Percentiles rank a stretch among this genome's conserved stretches.
Evolutionary conservation across 768 basidiomycete genomes (phyloP).

Genomic region (Lanmaoa rubissima): DNA sequence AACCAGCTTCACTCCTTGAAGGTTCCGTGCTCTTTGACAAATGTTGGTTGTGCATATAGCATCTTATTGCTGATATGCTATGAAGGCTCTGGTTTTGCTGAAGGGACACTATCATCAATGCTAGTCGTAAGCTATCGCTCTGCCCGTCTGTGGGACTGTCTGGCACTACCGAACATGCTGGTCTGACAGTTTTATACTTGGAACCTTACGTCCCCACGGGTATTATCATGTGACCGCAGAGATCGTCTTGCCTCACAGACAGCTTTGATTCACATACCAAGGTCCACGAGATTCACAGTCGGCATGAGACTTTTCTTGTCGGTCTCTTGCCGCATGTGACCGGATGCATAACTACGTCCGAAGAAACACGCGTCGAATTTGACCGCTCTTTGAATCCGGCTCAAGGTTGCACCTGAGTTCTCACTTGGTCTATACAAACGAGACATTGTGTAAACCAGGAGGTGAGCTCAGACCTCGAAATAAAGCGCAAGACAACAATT

Average conservation of each 20-base stretch:
- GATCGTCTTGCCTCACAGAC: too few species aligned
- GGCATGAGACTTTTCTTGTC: slow-evolving; percentile 32
- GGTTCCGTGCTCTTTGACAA: background rate
- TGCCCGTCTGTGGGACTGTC: background rate
- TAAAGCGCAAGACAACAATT: background rate
- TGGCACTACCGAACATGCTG: background rate
- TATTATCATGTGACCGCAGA: background rate
- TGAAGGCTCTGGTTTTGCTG: too few species aligned
- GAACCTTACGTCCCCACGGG: background rate
- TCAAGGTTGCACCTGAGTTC: background rate
- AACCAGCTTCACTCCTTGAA: background rate
- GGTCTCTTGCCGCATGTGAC: slow-evolving; percentile 28
- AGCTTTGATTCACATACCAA: background rate
- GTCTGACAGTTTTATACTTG: background rate
- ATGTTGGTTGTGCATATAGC: background rate
- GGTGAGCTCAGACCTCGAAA: background rate
- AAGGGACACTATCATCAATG: background rate
- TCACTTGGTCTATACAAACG: background rate
- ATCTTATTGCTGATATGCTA: too few species aligned
- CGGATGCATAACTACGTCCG: slow-evolving; percentile 30
- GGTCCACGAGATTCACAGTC: too few species aligned
- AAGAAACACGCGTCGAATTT: slow-evolving; percentile 40
- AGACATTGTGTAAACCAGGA: background rate
- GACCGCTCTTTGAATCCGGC: background rate
- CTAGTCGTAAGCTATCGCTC: background rate